Conservation (phyloP, 2,329 filamentous ascomycete species). For the Parafenestella ontariensis region DNA sequence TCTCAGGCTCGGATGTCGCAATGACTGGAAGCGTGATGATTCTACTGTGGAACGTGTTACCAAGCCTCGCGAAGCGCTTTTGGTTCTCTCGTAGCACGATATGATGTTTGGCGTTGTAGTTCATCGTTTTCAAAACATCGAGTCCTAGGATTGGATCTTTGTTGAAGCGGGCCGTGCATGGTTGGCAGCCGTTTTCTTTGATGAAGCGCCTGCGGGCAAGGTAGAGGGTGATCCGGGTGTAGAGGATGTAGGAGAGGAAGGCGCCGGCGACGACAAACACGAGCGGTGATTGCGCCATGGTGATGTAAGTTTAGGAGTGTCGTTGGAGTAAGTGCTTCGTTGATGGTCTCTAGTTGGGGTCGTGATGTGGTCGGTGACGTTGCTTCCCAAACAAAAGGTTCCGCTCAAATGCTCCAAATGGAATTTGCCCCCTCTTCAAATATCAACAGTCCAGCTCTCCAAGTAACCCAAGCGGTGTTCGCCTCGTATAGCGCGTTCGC, state of each 20-base stretch:
- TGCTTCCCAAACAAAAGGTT: neutral
- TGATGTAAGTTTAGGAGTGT: neutral
- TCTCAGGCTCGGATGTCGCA: conserved; percentile 56
- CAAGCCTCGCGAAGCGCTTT: conserved; percentile 33
- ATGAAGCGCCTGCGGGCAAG: conserved; percentile 47
- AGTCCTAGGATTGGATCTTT: conserved; percentile 63
- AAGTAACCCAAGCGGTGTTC: neutral
- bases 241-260: conserved; percentile 46
- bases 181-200: conserved; percentile 57
- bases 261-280: conserved; percentile 37
- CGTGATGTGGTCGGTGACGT: neutral
- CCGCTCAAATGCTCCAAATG: neutral
- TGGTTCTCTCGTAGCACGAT: conserved; percentile 27
- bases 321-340: neutral
- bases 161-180: conserved; percentile 56
- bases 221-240: conserved; percentile 44
- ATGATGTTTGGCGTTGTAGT: conserved; percentile 46
- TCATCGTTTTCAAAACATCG: conserved; percentile 55
- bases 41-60: conserved; percentile 52
- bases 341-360: neutral
- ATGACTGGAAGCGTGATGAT: conserved; percentile 44
- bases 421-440: neutral
- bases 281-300: conserved; percentile 35
- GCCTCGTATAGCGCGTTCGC: neutral
- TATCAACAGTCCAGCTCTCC: neutral